Percentiles rank a stretch among this genome's conserved stretches.
Conservation (phyloP, 2,329 filamentous ascomycete genomes). For the Colletotrichum sojae region DNA sequence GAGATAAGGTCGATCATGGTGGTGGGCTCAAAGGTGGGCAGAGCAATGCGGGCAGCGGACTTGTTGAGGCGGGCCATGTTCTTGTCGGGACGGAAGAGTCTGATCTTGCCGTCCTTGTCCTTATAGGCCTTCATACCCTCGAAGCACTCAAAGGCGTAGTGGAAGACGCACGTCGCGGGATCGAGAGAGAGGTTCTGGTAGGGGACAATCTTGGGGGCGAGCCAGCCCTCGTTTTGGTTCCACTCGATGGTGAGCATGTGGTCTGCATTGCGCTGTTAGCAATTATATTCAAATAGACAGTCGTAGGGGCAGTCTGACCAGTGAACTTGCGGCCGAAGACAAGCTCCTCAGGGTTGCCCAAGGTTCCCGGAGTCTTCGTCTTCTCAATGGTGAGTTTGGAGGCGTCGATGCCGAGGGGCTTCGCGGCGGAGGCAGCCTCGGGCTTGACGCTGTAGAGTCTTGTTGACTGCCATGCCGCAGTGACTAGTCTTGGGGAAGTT, state of each 20-base stretch:
- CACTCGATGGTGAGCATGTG: slow-evolving; percentile 98
- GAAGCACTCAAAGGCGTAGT: slow-evolving; percentile 98
- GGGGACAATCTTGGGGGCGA: slow-evolving; percentile 84
- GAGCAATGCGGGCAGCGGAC: slow-evolving; percentile 89
- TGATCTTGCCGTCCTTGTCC: slow-evolving; percentile 81
- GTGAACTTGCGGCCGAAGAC: slow-evolving; percentile 94
- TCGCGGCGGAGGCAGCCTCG: slow-evolving; percentile 62
- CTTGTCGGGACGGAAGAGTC: slow-evolving; percentile 93
- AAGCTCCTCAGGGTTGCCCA: slow-evolving; percentile 83
- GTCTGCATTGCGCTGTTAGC: slow-evolving; percentile 67
- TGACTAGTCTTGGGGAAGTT: slow-evolving; percentile 49
- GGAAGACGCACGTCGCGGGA: slow-evolving; percentile 96
- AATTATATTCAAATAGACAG: not conserved
- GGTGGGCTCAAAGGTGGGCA: slow-evolving; percentile 85
- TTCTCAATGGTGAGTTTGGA: slow-evolving; percentile 81
- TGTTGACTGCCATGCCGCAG: slow-evolving; percentile 50
- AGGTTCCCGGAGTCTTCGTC: slow-evolving; percentile 81
- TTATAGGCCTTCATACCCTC: slow-evolving; percentile 99
- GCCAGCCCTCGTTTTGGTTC: slow-evolving; percentile 88
- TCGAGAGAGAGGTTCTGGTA: slow-evolving; percentile 98
- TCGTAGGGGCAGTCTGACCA: slow-evolving; percentile 62
- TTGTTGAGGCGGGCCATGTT: slow-evolving; percentile 98
- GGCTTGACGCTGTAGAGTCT: slow-evolving; percentile 69
- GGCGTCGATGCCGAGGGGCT: slow-evolving; percentile 80
- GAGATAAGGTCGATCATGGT: slow-evolving; percentile 86